These are phyloP conservation scores for Phytopythium boreale DNA, from an alignment of 352 stramenopile species.

Conservation along the genomic window DNA sequence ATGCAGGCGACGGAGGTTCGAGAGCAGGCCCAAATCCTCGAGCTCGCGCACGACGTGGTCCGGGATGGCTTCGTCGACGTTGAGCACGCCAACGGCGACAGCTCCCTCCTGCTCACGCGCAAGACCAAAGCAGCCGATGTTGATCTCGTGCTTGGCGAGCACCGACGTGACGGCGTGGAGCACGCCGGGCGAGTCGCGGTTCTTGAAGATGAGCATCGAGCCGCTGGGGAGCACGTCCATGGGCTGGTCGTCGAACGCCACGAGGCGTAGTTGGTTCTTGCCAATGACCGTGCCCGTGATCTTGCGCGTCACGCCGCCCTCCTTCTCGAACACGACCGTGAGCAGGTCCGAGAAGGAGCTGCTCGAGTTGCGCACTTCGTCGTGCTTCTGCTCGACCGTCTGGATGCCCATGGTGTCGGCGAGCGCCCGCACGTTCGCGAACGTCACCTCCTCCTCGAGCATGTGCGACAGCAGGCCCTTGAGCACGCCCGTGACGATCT, in stretches of 20 bases:
- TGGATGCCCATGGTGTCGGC: conserved; percentile 89
- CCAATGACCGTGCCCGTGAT: conserved; percentile 91
- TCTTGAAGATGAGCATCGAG: conserved; percentile 93
- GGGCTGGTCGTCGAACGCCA: conserved; percentile 84
- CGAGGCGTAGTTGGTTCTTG: conserved; percentile 82
- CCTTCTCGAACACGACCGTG: conserved; percentile 90
- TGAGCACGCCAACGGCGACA: conserved; percentile 84
- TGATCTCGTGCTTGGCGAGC: conserved; percentile 90
- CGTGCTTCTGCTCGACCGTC: conserved; percentile 89
- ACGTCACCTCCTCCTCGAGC: conserved; percentile 90
- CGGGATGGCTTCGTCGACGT: conserved; percentile 87
- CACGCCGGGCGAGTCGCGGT: conserved; percentile 93
- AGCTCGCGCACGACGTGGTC: conserved; percentile 85
- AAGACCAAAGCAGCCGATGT: conserved; percentile 93
- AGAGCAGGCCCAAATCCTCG: conserved; percentile 61
- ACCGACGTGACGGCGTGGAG: conserved; percentile 93
- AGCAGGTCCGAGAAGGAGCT: conserved; percentile 90
- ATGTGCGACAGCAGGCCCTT: conserved; percentile 90
- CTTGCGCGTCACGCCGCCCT: conserved; percentile 73
- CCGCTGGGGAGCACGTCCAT: conserved; percentile 86
- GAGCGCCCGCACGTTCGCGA: conserved; percentile 83
- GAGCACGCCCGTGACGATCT: conserved; percentile 88
- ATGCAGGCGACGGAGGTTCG: conserved; percentile 86
- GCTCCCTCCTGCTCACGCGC: conserved; percentile 64
- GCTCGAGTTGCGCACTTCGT: conserved; percentile 46